Evolutionary conservation across 768 basidiomycete genomes (phyloP).

Genomic region (Cantharellus anzutake): DNA sequence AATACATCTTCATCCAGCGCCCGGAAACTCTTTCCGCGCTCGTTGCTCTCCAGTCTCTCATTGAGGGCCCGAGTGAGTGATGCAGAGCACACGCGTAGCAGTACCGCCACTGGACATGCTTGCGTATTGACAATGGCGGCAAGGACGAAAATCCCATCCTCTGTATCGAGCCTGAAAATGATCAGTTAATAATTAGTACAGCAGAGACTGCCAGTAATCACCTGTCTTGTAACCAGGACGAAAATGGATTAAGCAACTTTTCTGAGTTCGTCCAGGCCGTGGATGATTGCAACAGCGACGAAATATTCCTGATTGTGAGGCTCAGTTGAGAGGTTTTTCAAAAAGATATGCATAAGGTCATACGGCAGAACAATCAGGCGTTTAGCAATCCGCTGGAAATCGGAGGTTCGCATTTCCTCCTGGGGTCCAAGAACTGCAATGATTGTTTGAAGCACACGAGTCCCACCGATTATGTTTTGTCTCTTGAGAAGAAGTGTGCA

Average conservation of each 20-base stretch:
- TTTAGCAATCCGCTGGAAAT: not conserved
- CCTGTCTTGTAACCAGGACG: not conserved
- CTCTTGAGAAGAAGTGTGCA: constrained; percentile 27
- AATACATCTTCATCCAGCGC: not conserved
- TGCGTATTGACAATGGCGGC: not conserved
- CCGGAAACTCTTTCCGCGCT: not conserved
- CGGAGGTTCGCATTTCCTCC: constrained; percentile 24
- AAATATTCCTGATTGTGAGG: not conserved
- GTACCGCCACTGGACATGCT: not conserved
- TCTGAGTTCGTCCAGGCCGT: not conserved
- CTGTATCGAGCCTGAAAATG: no score
- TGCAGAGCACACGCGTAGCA: not conserved
- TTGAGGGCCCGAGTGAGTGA: not conserved
- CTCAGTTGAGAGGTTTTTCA: not conserved
- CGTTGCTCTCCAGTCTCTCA: not conserved
- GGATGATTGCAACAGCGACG: not conserved
- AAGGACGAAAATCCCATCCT: no score
- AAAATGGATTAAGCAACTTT: not conserved
- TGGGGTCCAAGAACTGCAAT: constrained; percentile 50
- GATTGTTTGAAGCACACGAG: constrained; percentile 28
- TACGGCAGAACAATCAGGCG: not conserved
- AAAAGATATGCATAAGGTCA: not conserved
- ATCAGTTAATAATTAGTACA: not conserved
- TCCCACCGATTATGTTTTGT: constrained; percentile 21
- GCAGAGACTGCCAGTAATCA: not conserved